Base-by-base conservation (phyloP, 2,329 filamentous ascomycete species). In the Hawksworthiomyces lignivorus region DNA sequence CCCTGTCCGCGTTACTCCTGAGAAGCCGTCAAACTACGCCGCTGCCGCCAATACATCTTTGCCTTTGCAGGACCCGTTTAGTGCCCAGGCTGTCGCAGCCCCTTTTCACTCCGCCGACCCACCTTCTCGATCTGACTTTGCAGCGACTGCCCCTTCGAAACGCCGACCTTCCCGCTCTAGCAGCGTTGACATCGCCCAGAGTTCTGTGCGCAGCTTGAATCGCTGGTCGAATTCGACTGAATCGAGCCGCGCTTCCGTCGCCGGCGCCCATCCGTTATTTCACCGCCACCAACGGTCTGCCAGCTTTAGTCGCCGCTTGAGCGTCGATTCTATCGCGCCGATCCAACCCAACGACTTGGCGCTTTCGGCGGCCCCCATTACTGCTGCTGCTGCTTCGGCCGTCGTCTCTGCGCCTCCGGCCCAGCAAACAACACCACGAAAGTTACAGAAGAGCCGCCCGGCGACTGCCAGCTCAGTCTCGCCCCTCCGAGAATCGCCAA, bases 181-280 rank as follows among this genome's bases (percentile, higher is more conserved):
- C 45, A 63, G 54, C 45, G 53, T 56, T 18, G 57, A 56, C 41
- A 59, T 57, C 47, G 47, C 61, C 48, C 66, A 60, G 53, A 68
- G 73, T 43, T 59, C 62, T 33, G 62, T 69, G 30, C 68, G 65
- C 54, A 68, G 67, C 48, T 61, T 70, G 46, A 70, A 75, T 53
- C 67, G 70, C 53, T 73, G 70, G 70, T 74, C 72, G 31, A 60
- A 63, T 17, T 76, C 73, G 12, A 73, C 72, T 38, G 55, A 61
- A 8, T 75, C 72, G 31, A 75, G 67, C 46, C 65, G 61, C 48
- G 58, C 63, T 28, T 70, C 68, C 35, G 50, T 52, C 33, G 50
- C 53, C 10, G 46, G 26, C 27, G 35, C n/a, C 33, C 44, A 41
- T 24, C 46, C 31, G 47, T 52, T 56, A 35, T 54, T 52, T 40